These are phyloP conservation scores for Patellifolia procumbens DNA, from an alignment of 179 eudicot species.

Conservation along the genomic window DNA sequence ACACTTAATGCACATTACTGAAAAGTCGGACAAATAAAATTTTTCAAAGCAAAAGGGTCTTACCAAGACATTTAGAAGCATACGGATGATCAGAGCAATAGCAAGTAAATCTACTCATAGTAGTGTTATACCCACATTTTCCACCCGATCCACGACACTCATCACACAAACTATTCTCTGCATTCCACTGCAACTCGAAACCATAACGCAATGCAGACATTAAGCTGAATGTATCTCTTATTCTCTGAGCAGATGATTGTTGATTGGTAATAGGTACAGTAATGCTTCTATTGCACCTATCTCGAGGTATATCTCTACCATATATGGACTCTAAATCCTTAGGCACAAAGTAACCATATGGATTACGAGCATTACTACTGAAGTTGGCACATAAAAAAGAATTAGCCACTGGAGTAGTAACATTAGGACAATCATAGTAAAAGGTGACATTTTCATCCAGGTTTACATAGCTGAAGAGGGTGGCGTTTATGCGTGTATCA, in stretches of 20 bases:
- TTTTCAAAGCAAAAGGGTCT: neutral
- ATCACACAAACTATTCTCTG: conserved; percentile 29
- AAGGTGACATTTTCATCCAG: conserved; percentile 28
- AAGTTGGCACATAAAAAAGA: neutral
- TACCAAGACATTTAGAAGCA: conserved; percentile 26
- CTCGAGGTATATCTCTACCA: neutral
- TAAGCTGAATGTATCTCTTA: conserved; percentile 7
- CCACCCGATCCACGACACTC: conserved; percentile 22
- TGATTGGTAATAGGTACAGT: neutral
- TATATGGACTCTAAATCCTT: neutral
- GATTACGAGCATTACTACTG: neutral
- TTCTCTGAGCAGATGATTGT: neutral
- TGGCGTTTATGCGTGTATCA: too few relatives aligned
- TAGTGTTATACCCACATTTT: conserved; percentile 10
- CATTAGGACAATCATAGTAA: conserved; percentile 32
- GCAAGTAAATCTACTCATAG: conserved; percentile 14
- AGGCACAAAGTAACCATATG: conserved; percentile 5
- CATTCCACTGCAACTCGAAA: conserved; percentile 31
- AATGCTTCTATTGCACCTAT: neutral
- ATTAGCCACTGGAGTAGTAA: neutral
- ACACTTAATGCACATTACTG: too few relatives aligned
- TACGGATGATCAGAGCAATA: conserved; percentile 24
- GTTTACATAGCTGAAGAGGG: too few relatives aligned
- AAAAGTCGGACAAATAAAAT: too few relatives aligned
- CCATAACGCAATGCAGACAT: conserved; percentile 6